Percentiles rank a stretch among this genome's conserved stretches.
Evolutionary conservation across 2,329 filamentous ascomycete species (phyloP).

Genomic region (Thelonectria discophora): DNA sequence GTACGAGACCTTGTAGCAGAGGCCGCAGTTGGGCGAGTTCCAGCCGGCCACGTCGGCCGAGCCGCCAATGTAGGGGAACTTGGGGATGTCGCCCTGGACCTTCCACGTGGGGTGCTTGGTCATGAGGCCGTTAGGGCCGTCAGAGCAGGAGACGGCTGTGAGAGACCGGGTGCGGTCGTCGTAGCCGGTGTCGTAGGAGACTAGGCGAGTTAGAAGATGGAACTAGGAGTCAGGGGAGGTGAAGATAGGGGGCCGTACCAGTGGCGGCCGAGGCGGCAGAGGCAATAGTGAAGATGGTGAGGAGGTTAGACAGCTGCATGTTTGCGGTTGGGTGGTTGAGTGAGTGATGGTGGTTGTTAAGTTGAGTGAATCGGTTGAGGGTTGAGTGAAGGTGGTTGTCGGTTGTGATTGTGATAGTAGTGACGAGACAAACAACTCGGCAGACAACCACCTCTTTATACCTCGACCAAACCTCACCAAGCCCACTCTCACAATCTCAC

Average conservation of each 20-base stretch:
- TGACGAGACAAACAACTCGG: slow-evolving; percentile 18
- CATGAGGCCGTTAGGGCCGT: slow-evolving; percentile 72
- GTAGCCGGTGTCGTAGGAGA: slow-evolving; percentile 78
- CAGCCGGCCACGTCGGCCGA: slow-evolving; percentile 60
- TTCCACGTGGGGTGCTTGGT: slow-evolving; percentile 68
- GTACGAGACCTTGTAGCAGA: slow-evolving; percentile 66
- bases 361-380: slow-evolving; percentile 5
- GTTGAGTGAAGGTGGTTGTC: slow-evolving; percentile 11
- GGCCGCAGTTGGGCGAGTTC: slow-evolving; percentile 66
- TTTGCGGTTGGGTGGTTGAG: slow-evolving; percentile 41
- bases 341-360: not conserved
- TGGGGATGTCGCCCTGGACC: slow-evolving; percentile 59
- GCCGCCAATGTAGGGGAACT: slow-evolving; percentile 66
- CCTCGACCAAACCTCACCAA: slow-evolving; percentile 4
- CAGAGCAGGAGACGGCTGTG: slow-evolving; percentile 69
- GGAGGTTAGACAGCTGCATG: slow-evolving; percentile 56
- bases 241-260: slow-evolving; percentile 39
- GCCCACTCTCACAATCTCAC: not conserved
- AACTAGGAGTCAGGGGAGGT: not conserved
- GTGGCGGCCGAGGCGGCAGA: slow-evolving; percentile 49
- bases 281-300: slow-evolving; percentile 51
- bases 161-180: slow-evolving; percentile 67
- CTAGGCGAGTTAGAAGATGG: slow-evolving; percentile 46
- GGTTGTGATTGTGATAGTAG: not conserved
- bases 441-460: slow-evolving; percentile 37